These are phyloP conservation scores for Cyanidiococcus yangmingshanensis DNA, from an alignment of 23 red algal genomes.

Conservation along the genomic window DNA sequence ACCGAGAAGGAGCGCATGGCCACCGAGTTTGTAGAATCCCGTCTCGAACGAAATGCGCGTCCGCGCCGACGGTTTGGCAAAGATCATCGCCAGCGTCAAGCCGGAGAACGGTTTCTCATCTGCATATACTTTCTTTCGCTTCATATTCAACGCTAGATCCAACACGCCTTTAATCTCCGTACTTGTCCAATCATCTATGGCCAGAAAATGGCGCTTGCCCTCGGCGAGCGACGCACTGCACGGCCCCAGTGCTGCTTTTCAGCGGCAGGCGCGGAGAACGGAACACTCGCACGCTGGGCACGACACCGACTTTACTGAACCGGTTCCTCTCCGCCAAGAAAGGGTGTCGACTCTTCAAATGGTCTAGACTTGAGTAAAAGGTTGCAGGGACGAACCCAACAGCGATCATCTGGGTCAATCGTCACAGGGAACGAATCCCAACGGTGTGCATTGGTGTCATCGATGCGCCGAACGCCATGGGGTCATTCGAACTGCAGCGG, in stretches of 20 bases:
- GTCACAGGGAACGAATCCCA: too few species aligned
- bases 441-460: too few species aligned
- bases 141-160: neutral
- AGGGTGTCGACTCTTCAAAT: too few species aligned
- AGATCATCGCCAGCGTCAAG: conserved; percentile 92
- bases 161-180: neutral
- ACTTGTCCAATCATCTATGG: conserved; percentile 32
- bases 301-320: too few species aligned
- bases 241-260: neutral
- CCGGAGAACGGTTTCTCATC: neutral
- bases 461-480: too few species aligned
- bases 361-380: too few species aligned
- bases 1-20: conserved; percentile 81
- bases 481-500: too few species aligned
- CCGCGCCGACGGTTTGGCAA: conserved; percentile 82
- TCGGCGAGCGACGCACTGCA: conserved; percentile 22
- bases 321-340: too few species aligned
- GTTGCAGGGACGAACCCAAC: too few species aligned
- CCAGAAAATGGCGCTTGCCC: conserved; percentile 59
- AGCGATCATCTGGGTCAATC: too few species aligned
- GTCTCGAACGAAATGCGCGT: conserved; percentile 96
- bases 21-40: conserved; percentile 66
- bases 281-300: too few species aligned
- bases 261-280: neutral
- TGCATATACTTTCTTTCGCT: neutral